Evolutionary conservation across 1,139 yeast species (phyloP), one percentile per base, ranked within the genome.

Genomic region (Yamadazyma triangularis): DNA sequence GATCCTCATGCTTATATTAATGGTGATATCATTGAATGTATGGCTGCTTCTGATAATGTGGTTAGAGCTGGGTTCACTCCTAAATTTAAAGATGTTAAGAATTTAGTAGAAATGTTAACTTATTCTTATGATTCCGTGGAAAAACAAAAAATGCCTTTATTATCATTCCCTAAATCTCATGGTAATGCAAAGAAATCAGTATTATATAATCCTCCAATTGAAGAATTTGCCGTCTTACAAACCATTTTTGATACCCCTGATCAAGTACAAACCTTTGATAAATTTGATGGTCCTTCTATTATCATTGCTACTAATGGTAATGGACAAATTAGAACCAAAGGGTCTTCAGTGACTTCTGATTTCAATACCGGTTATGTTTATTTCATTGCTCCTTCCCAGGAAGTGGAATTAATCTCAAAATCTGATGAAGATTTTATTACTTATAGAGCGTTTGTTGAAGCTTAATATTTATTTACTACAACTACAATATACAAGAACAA

Each of bases 61-160:
- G 96, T 91, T 28, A 79, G 98, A 60, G 95, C 97, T 6, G 99
- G 98, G 8, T 91, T 91, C 68, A 91, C 98, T 10, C 98, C 98
- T 37, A 91, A 93, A 61, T 91, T 89, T 67, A 91, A 89, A 64
- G 98, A 93, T 58, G 97, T 91, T 35, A 64, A 80, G 41, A 86
- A 84, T 52, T 73, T 91, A 53, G 97, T 91, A 24, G 77, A 74
- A 32, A 87, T 86, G 94, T 75, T 91, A 58, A 89, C 96, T 4
- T 91, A 89, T 58, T 72, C 86, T 23, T 84, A 84, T 50, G 94
- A 85, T 32, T 79, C 95, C 15, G 96, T 89, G 25, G 87, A 80
- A 44, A 87, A 87, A 53, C 98, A 93, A 65, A 88, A 87, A 62
- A 86, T 89, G 94, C 75, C 77, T 30, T 77, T 86, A 21, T 62